phyloP scores from a whole-genome alignment of 805 yeast species.

The Candida palmyrensis region DNA sequence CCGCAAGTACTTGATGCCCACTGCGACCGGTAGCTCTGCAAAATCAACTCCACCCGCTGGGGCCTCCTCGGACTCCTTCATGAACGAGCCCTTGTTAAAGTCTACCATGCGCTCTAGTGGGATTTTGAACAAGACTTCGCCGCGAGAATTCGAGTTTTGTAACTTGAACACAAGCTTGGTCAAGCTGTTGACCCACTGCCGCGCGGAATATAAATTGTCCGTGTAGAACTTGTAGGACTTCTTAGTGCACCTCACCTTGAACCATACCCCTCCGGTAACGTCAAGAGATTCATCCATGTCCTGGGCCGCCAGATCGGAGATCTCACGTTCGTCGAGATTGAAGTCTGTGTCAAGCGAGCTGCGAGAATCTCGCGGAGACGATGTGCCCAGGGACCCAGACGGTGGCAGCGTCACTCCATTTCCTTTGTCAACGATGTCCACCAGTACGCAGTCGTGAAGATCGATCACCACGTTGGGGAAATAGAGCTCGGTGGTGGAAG shows the following conservation, averaged over 20 bases:
- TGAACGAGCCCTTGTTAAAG: no score
- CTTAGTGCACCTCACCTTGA: constrained; percentile 54
- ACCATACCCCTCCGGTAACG: constrained; percentile 38
- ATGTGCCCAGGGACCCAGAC: neutral
- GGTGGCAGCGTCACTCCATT: no score
- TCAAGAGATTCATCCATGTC: constrained; percentile 19
- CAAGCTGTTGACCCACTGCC: constrained; percentile 72
- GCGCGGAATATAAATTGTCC: constrained; percentile 68
- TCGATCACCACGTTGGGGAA: constrained; percentile 79
- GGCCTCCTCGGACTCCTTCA: neutral
- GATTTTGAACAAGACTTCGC: constrained; percentile 70
- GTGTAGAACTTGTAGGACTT: constrained; percentile 63
- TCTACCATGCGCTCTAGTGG: constrained; percentile 68
- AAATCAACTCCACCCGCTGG: constrained; percentile 9
- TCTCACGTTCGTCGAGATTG: constrained; percentile 17
- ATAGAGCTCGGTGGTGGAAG: constrained; percentile 72
- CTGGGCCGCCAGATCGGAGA: constrained; percentile 12
- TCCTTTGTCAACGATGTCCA: constrained; percentile 41
- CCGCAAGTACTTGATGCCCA: neutral
- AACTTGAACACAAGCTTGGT: constrained; percentile 66
- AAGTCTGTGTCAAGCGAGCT: constrained; percentile 13
- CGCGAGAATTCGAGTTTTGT: constrained; percentile 61
- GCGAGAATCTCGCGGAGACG: constrained; percentile 9
- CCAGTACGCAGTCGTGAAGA: constrained; percentile 55
- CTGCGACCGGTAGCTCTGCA: constrained; percentile 6